Conservation (phyloP, 2,329 filamentous ascomycete species). For the Laburnicola sp. region DNA sequence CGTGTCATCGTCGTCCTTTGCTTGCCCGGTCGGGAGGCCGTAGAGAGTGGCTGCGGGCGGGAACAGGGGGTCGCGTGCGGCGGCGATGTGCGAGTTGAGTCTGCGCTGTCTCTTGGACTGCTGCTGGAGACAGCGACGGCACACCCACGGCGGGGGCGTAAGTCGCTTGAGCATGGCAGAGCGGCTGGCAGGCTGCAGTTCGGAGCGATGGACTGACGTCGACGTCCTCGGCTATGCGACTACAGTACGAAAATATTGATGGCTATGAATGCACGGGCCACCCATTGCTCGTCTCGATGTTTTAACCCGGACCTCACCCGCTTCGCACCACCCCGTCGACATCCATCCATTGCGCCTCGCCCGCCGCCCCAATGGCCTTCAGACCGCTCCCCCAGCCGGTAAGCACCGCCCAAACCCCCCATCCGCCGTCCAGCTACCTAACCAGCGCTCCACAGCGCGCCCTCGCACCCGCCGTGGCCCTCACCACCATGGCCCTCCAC, state of each 20-base stretch:
- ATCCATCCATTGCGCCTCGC: slow-evolving; percentile 40
- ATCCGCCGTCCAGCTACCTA: slow-evolving; percentile 21
- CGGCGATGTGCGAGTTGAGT: slow-evolving; percentile 49
- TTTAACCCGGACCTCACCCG: slow-evolving; percentile 17
- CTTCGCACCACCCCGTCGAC: slow-evolving; percentile 14
- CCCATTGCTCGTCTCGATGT: slow-evolving; percentile 3
- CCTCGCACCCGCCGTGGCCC: slow-evolving; percentile 52
- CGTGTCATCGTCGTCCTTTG: slow-evolving; percentile 69
- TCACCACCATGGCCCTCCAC: slow-evolving; percentile 49
- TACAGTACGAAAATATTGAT: too few relatives aligned
- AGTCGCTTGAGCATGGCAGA: slow-evolving; percentile 48
- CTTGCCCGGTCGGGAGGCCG: slow-evolving; percentile 42
- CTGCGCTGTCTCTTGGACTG: slow-evolving; percentile 38
- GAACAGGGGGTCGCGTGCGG: slow-evolving; percentile 37
- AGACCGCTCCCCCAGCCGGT: slow-evolving; percentile 58
- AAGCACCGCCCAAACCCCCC: slow-evolving; percentile 25
- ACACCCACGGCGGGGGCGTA: slow-evolving; percentile 59
- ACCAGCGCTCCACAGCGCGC: slow-evolving; percentile 53
- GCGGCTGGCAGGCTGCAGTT: too few relatives aligned
- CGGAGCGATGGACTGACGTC: slow-evolving; percentile 10
- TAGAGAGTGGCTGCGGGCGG: slow-evolving; percentile 33
- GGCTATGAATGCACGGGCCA: slow-evolving; percentile 3
- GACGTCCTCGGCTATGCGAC: neutral
- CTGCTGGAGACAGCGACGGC: slow-evolving; percentile 59
- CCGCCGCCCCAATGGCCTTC: slow-evolving; percentile 54